A percentile compares a stretch with the other conserved stretches of the same genome.
phyloP scores from a whole-genome alignment of 1,139 yeast species.

The Magnusiomyces magnusii region DNA sequence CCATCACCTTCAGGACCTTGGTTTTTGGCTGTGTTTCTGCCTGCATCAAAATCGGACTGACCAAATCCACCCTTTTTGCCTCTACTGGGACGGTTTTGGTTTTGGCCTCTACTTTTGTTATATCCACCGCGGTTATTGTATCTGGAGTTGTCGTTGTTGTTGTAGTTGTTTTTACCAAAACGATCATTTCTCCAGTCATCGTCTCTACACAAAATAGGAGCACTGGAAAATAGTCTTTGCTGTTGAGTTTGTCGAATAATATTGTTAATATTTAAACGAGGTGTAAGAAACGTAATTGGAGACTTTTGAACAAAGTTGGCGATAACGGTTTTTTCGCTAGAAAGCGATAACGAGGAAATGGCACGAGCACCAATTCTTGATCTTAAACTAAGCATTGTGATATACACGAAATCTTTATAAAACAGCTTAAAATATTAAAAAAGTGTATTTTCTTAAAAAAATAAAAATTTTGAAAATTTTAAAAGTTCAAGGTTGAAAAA shows the following conservation, averaged over 20 bases:
- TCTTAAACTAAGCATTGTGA: background rate
- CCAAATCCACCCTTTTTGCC: slow-evolving; percentile 2
- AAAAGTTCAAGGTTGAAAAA: background rate
- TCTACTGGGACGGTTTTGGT: background rate
- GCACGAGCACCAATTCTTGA: background rate
- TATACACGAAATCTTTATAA: too few species aligned
- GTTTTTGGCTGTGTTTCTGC: slow-evolving; percentile 16
- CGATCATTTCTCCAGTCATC: background rate
- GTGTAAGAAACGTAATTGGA: background rate
- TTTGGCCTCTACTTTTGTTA: background rate
- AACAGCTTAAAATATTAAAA: background rate
- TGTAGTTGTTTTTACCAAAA: background rate
- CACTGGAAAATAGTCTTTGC: background rate
- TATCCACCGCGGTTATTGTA: background rate
- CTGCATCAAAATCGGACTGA: slow-evolving; percentile 14
- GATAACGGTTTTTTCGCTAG: background rate
- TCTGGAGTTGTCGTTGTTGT: background rate
- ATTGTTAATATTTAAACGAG: background rate
- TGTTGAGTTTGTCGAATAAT: background rate
- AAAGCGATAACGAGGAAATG: background rate
- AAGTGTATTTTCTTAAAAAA: background rate
- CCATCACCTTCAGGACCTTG: slow-evolving; percentile 30
- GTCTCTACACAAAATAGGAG: background rate
- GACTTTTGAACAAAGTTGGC: background rate
- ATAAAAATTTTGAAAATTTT: background rate